Conservation (phyloP, 768 basidiomycete species). For the Lyophyllum semitale region DNA sequence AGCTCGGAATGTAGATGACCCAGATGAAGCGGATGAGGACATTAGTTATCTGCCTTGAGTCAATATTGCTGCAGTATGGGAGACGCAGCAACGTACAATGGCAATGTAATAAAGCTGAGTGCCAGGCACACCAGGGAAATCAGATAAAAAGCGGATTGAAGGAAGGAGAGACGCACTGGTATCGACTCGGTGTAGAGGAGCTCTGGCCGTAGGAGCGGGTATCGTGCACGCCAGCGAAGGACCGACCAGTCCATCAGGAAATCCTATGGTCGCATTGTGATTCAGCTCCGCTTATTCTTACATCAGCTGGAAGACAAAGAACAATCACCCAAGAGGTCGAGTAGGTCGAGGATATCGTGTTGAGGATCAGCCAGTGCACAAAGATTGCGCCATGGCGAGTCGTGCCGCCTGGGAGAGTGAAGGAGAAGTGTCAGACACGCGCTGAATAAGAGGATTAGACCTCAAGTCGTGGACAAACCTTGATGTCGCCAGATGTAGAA, state of each 20-base stretch:
- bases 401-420: conserved; percentile 24
- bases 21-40: conserved; percentile 78
- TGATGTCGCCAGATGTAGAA: conserved; percentile 81
- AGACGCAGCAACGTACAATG: conserved; percentile 47
- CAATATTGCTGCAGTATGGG: neutral
- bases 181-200: conserved; percentile 69
- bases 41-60: conserved; percentile 62
- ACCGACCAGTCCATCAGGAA: conserved; percentile 92
- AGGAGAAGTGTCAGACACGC: neutral
- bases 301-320: neutral
- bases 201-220: conserved; percentile 71
- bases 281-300: neutral
- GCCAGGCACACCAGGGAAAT: neutral
- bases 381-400: conserved; percentile 48
- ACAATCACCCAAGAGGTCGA: conserved; percentile 77
- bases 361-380: conserved; percentile 68
- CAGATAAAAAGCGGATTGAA: neutral
- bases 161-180: conserved; percentile 43
- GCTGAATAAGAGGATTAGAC: neutral
- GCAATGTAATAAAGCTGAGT: conserved; percentile 76
- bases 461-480: conserved; percentile 38
- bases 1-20: conserved; percentile 71
- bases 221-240: conserved; percentile 52
- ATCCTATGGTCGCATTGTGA: conserved; percentile 50
- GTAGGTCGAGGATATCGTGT: conserved; percentile 67